Evolutionary conservation across 495 filamentous ascomycete genomes (phyloP).

Genomic region (Parmelia sp.): DNA sequence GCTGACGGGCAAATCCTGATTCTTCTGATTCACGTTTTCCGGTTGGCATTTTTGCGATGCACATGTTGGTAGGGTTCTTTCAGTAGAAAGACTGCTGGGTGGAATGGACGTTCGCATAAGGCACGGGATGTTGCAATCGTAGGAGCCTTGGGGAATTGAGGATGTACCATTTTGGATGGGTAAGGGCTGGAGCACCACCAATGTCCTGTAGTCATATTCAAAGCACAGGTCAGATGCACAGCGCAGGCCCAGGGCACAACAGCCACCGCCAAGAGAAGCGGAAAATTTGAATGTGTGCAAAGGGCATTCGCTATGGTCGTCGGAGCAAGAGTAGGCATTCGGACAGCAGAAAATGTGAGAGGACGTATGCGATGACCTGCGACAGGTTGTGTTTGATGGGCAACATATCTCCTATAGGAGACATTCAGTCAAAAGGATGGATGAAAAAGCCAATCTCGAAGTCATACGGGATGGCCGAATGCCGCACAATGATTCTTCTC

Average conservation of each 20-base stretch:
- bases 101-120: neutral
- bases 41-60: neutral
- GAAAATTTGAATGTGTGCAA: conserved; percentile 26
- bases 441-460: neutral
- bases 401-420: conserved; percentile 16
- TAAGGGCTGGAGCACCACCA: conserved; percentile 12
- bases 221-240: conserved; percentile 28
- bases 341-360: conserved; percentile 17
- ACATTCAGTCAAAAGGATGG: neutral
- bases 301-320: conserved; percentile 5
- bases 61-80: neutral
- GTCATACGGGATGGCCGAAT: conserved; percentile 12
- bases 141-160: neutral
- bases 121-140: neutral
- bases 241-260: conserved; percentile 33
- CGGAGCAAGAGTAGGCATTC: conserved; percentile 3
- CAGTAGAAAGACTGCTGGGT: neutral
- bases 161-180: neutral
- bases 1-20: conserved; percentile 12
- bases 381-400: conserved; percentile 11
- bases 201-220: conserved; percentile 16
- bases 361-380: conserved; percentile 6
- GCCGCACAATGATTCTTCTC: conserved; percentile 9
- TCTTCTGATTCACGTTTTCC: neutral
- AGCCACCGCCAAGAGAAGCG: conserved; percentile 33